phyloP scores from a whole-genome alignment of 352 stramenopile genomes.

The Globisporangium camurandrum region DNA sequence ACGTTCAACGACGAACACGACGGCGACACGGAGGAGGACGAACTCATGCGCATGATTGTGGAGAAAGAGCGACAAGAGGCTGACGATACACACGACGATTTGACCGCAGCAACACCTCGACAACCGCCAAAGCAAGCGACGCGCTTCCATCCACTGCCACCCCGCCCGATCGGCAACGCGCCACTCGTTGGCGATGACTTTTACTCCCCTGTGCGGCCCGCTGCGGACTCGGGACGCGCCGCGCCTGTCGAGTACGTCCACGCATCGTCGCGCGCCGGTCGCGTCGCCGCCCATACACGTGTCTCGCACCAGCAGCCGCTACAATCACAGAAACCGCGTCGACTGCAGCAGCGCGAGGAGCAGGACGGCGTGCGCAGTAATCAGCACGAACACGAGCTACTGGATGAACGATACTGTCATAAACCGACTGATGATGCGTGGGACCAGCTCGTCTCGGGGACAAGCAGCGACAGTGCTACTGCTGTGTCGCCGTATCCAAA shows the following conservation, averaged over 20 bases:
- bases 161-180: neutral
- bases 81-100: neutral
- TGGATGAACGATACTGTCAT: too few relatives aligned
- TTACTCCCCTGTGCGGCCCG: slow-evolving; percentile 25
- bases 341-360: neutral
- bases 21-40: slow-evolving; percentile 26
- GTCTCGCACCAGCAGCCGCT: neutral
- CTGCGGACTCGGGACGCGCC: neutral
- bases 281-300: neutral
- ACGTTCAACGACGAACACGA: neutral
- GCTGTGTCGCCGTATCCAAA: slow-evolving; percentile 4
- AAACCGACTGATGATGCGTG: slow-evolving; percentile 22
- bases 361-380: neutral
- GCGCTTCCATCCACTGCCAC: neutral
- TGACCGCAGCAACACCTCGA: slow-evolving; percentile 9
- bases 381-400: neutral
- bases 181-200: too few relatives aligned
- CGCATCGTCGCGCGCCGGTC: slow-evolving; percentile 7
- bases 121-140: neutral
- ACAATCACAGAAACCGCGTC: neutral
- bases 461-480: slow-evolving; percentile 11
- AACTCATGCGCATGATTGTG: slow-evolving; percentile 30
- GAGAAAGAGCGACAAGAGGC: slow-evolving; percentile 22
- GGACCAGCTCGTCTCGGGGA: slow-evolving; percentile 30
- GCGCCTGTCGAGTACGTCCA: neutral